Conservation (phyloP, 306 rosid genomes). For the Vigna reflexopilosa region DNA sequence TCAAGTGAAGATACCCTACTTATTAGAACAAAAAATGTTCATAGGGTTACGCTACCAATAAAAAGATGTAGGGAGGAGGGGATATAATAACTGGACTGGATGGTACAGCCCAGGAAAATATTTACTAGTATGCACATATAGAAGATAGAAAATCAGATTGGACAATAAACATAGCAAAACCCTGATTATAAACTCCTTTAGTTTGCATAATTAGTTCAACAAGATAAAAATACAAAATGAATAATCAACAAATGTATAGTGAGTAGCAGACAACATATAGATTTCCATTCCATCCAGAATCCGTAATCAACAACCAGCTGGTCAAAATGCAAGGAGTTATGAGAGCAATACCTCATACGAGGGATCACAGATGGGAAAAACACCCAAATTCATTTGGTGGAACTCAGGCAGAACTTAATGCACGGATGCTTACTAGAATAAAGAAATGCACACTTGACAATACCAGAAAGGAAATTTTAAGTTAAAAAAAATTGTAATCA, state of each 20-base stretch:
- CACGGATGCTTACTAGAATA: constrained; percentile 1
- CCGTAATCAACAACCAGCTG: constrained; percentile 23
- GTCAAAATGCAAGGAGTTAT: background rate
- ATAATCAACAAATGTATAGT: no score
- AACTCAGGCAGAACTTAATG: background rate
- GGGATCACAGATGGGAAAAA: background rate
- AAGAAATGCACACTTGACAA: background rate
- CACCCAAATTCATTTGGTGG: background rate
- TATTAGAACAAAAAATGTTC: background rate
- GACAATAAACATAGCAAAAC: background rate
- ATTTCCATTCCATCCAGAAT: constrained; percentile 17
- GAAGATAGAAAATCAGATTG: constrained; percentile 2
- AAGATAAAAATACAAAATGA: background rate
- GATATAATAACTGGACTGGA: constrained; percentile 6
- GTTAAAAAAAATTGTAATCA: background rate
- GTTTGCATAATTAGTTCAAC: background rate
- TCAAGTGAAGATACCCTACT: background rate
- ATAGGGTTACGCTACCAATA: background rate
- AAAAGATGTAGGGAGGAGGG: background rate
- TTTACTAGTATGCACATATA: constrained; percentile 1
- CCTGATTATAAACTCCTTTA: background rate
- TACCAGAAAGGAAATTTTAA: background rate
- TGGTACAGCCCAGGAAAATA: background rate
- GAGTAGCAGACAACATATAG: background rate
- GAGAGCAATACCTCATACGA: background rate